Percentiles rank a stretch among this genome's conserved stretches.
phyloP scores from a whole-genome alignment of 371 early-diverging fungal genomes.

The Mucor plumbeus region DNA sequence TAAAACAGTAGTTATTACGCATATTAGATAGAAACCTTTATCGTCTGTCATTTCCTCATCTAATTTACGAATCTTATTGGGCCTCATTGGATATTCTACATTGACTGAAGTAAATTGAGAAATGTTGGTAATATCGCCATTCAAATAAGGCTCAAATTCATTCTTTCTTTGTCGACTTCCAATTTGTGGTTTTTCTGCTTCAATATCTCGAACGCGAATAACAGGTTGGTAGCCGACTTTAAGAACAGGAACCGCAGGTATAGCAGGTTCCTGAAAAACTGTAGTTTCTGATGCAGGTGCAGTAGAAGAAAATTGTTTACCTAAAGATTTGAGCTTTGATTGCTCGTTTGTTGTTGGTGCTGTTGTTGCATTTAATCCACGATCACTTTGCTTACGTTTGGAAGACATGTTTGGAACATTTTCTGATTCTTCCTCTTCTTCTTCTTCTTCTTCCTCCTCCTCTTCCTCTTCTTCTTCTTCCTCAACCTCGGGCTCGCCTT shows the following conservation, averaged over 20 bases:
- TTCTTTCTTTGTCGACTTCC: constrained; percentile 63
- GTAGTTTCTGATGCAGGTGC: background rate
- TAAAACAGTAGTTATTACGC: background rate
- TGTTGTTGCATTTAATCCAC: constrained; percentile 3
- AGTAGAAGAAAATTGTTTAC: background rate
- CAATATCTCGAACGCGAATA: constrained; percentile 47
- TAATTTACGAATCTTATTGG: constrained; percentile 14
- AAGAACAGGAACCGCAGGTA: constrained; percentile 8
- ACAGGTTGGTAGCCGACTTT: constrained; percentile 38
- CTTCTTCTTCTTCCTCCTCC: constrained; percentile 32
- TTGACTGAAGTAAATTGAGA: constrained; percentile 49
- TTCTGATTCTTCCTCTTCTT: constrained; percentile 25
- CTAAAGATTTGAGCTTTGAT: background rate
- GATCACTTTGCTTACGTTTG: constrained; percentile 11
- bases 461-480: constrained; percentile 58
- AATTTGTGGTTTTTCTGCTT: constrained; percentile 45
- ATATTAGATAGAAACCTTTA: constrained; percentile 2
- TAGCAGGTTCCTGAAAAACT: background rate
- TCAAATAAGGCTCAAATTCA: constrained; percentile 71
- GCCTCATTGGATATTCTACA: constrained; percentile 36
- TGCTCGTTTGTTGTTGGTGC: constrained; percentile 7
- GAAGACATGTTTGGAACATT: background rate
- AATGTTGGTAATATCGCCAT: constrained; percentile 70
- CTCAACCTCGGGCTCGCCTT: constrained; percentile 18
- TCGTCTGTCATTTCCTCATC: constrained; percentile 12